Base-by-base conservation (phyloP, 345 rosid species). In the Orychophragmus violaceus region DNA sequence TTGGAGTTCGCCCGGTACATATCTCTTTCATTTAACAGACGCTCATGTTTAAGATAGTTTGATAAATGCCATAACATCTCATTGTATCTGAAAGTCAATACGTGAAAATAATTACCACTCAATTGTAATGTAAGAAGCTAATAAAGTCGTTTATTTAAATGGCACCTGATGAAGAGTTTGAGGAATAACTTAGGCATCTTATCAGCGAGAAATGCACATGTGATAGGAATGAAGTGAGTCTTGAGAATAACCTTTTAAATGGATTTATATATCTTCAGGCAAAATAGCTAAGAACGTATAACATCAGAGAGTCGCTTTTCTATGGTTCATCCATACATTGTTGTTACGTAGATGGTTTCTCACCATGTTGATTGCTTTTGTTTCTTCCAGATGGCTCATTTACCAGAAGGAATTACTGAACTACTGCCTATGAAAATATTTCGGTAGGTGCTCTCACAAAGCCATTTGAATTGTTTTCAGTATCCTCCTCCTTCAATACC, bases 111-210 rank as follows among this genome's bases (percentile, higher is more conserved):
- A 10, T 50, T 24, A 41, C 62, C 54, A 11, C 36, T 24, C 32
- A 50, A 12, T 21, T 10, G 55, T 49, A n/a, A n/a, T n/a, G n/a
- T n/a, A n/a, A n/a, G 63, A 13, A 22, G 51, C 51, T 55, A 11
- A 55, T 71, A 23, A 44, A 23, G 21, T 53, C 5, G 3, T 59
- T 53, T 37, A 64, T 65, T 75, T 58, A 94, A n/a, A n/a, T n/a
- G 99, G 99, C 96, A 71, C 99, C 97, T 42, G 96, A 94, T 79
- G 97, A 90, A 85, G 97, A 94, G 69, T 94, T 88, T 81, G 99
- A 94, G 78, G 96, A 90, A n/a, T n/a, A n/a, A n/a, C n/a, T 35
- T 18, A 71, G 89, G 81, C 89, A 85, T 73, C 83, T 85, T 74
- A 77, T 85, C 35, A 82, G 90, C 59, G 82, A 88, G 24, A 93